A percentile compares a stretch with the other conserved stretches of the same genome.
phyloP scores from a whole-genome alignment of 2,329 filamentous ascomycete species.

The Geosmithia flava region DNA sequence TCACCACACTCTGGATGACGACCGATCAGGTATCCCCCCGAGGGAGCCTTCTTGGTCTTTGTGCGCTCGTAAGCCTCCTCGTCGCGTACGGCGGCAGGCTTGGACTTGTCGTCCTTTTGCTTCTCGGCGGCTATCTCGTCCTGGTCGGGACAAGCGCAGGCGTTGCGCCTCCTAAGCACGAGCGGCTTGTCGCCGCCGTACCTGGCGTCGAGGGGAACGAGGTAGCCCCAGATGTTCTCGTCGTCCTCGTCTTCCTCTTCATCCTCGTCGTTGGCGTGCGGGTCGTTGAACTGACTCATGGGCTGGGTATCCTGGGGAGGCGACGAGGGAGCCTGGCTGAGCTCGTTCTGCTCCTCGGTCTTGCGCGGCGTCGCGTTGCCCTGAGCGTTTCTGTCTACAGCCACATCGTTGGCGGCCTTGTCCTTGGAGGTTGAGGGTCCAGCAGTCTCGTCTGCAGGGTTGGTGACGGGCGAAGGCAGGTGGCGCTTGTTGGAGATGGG shows the following conservation, averaged over 20 bases:
- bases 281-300: conserved; percentile 63
- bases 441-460: conserved; percentile 50
- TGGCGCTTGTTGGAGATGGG: conserved; percentile 52
- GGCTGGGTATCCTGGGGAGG: conserved; percentile 52
- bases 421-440: background rate
- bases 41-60: conserved; percentile 40
- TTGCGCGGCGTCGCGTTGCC: conserved; percentile 29
- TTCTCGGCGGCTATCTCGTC: conserved; percentile 21
- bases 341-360: conserved; percentile 32
- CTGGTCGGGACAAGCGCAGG: conserved; percentile 47
- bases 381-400: background rate
- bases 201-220: conserved; percentile 66
- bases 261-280: conserved; percentile 51
- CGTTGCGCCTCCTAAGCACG: conserved; percentile 61
- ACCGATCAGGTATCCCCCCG: conserved; percentile 82
- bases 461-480: conserved; percentile 71
- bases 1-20: conserved; percentile 87
- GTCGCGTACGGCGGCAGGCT: conserved; percentile 37
- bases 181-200: conserved; percentile 44
- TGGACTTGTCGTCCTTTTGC: conserved; percentile 26
- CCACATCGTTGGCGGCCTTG: conserved; percentile 37
- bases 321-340: conserved; percentile 33
- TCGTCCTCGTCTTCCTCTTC: conserved; percentile 74
- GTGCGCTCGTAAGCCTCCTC: conserved; percentile 49
- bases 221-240: conserved; percentile 91